phyloP scores from a whole-genome alignment of 371 early-diverging fungal species.

The Ordospora colligata region DNA sequence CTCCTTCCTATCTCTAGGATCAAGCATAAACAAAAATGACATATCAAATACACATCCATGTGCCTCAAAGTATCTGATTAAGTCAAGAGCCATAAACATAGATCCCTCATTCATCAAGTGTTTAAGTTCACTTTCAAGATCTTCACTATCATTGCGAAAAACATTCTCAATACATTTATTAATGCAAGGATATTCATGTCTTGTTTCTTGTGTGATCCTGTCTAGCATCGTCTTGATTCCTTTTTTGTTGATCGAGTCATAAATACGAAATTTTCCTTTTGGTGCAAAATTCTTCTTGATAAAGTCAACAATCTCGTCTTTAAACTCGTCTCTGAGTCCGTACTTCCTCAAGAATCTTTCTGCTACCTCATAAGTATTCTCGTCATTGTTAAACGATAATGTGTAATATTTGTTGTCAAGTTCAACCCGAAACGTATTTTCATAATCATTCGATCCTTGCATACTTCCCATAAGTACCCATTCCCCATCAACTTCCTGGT shows the following conservation, averaged over 20 bases:
- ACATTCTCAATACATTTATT: neutral
- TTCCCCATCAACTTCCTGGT: slow-evolving; percentile 26
- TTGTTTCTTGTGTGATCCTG: neutral
- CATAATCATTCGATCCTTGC: slow-evolving; percentile 22
- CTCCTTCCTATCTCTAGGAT: slow-evolving; percentile 40
- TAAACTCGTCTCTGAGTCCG: slow-evolving; percentile 36
- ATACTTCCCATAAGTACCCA: slow-evolving; percentile 57
- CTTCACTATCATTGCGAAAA: neutral
- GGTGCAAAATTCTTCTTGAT: slow-evolving; percentile 54
- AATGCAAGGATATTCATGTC: slow-evolving; percentile 3
- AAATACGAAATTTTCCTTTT: slow-evolving; percentile 30
- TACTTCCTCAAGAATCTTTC: slow-evolving; percentile 44
- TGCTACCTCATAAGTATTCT: slow-evolving; percentile 55
- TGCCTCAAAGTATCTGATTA: slow-evolving; percentile 51
- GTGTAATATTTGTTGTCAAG: slow-evolving; percentile 44
- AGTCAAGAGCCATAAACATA: slow-evolving; percentile 50
- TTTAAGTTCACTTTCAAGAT: slow-evolving; percentile 30
- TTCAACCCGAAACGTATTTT: slow-evolving; percentile 56
- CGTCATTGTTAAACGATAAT: slow-evolving; percentile 58
- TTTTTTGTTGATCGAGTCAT: slow-evolving; percentile 47
- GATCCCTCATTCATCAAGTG: slow-evolving; percentile 2
- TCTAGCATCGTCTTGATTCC: slow-evolving; percentile 42
- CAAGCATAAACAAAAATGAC: slow-evolving; percentile 36
- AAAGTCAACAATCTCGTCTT: slow-evolving; percentile 57
- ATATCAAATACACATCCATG: slow-evolving; percentile 49